phyloP scores from a whole-genome alignment of 257 asterid genomes.

The Salvia miltiorrhiza region DNA sequence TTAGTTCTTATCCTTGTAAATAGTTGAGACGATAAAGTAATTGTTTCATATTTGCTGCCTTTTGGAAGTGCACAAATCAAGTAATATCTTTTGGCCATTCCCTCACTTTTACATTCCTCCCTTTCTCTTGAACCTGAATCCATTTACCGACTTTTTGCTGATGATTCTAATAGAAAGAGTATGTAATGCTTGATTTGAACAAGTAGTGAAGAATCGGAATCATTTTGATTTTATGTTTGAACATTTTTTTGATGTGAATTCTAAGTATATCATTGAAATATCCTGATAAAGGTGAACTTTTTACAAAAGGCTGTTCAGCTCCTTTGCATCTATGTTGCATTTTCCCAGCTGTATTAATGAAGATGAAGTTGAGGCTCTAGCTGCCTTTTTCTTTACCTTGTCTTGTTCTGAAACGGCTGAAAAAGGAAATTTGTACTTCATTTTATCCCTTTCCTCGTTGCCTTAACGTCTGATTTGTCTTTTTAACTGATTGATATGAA shows the following conservation, averaged over 20 bases:
- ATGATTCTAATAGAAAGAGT: not conserved
- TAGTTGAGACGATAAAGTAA: not conserved
- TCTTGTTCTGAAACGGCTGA: not conserved
- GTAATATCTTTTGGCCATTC: not conserved
- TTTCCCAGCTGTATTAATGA: not conserved
- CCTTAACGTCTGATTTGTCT: not conserved
- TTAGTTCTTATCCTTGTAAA: not conserved
- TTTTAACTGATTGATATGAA: not conserved
- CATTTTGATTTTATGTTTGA: not conserved
- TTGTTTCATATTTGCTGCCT: constrained; percentile 3
- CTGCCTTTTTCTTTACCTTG: not conserved
- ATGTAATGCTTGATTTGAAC: not conserved
- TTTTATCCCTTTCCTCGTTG: not conserved
- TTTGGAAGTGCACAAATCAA: not conserved
- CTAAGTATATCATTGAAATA: not conserved
- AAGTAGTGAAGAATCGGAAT: not conserved
- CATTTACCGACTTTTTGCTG: constrained; percentile 4
- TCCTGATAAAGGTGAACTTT: not conserved
- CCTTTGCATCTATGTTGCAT: not conserved
- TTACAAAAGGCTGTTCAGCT: not conserved
- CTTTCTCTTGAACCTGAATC: not conserved
- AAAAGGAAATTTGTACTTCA: not conserved
- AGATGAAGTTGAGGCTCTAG: not conserved
- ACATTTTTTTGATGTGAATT: not conserved
- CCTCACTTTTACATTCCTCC: not conserved